Base-by-base conservation (phyloP, 805 yeast genomes). In the Cyberlindnera petersonii region DNA sequence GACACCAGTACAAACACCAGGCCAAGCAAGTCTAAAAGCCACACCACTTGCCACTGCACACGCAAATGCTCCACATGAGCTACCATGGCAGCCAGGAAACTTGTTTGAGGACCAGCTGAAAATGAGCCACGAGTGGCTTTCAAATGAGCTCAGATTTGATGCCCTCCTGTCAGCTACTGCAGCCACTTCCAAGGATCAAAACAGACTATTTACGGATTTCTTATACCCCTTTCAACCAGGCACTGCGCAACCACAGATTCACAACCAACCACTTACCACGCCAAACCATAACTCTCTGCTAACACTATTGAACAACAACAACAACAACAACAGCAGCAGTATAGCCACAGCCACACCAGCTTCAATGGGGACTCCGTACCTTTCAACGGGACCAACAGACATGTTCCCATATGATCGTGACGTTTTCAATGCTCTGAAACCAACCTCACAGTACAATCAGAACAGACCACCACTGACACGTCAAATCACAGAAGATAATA, bases 161-260 rank as follows among this genome's bases (percentile, higher is more conserved):
- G 88, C 87, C 0, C 60, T 82, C 20, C 61, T 82, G 44, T 80
- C 88, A 0, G 88, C 88, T 0, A 81, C 86, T 5, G 88, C 89
- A 0, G 60, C 75, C 51, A 40, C 39, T 4, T 59, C 61, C 34
- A 74, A 74, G 42, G 79, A 80, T 34, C 82, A 75, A 42, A 68
- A 76, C 23, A 50, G 46, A 5, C 77, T 75, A 40, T 74, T 76
- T 43, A 60, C 77, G 16, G 84, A 79, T 35, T 65, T 77, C 51
- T 67, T 75, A 62, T 63, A 66, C 35, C 59, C 57, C 8, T 46
- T 32, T 42, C 49, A 42, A 26, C 8, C 15, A 6, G 30, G 28
- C 27, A 10, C 22, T 5, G 11, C 16, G 16, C 9, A n/a, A n/a
- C n/a, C n/a, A n/a, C n/a, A n/a, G n/a, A n/a, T n/a, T n/a, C n/a